phyloP scores from a whole-genome alignment of 1,284 basidiomycete species.

The Rhodotorula sp. region DNA sequence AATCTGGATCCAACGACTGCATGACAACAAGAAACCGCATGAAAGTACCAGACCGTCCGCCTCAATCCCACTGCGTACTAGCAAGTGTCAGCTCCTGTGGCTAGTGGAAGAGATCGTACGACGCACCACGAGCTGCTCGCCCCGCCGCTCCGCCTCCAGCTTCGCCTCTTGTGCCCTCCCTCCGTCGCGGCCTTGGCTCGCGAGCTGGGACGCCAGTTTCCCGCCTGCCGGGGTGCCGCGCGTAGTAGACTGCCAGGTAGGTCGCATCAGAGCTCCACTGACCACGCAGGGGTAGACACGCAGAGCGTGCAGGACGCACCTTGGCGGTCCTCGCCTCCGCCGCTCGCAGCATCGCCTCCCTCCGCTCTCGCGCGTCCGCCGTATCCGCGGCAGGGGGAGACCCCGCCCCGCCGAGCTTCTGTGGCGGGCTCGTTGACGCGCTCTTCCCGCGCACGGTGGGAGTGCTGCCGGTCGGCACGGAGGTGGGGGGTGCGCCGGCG shows the following conservation, averaged over 20 bases:
- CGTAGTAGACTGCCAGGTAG: not conserved
- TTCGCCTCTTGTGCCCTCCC: constrained; percentile 24
- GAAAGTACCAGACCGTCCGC: not conserved
- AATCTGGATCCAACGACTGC: not conserved
- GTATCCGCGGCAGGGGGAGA: not conserved
- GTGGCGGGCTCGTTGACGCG: constrained; percentile 16
- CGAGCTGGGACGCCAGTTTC: constrained; percentile 20
- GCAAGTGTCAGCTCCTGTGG: not conserved
- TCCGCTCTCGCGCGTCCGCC: constrained; percentile 12
- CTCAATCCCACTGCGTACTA: constrained; percentile 30
- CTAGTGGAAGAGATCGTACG: too few species aligned
- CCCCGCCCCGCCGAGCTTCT: constrained; percentile 4
- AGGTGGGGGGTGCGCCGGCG: constrained; percentile 3
- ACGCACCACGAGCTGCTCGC: constrained; percentile 18
- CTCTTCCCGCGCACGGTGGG: not conserved
- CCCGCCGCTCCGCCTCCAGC: constrained; percentile 19
- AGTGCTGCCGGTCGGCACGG: not conserved
- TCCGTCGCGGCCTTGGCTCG: constrained; percentile 18
- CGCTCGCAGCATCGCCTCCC: constrained; percentile 8
- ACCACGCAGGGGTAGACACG: too few species aligned
- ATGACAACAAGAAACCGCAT: not conserved
- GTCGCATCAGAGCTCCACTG: not conserved
- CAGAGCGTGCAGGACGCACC: not conserved
- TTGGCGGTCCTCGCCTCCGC: constrained; percentile 10
- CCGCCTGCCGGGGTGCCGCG: constrained; percentile 17